These are phyloP conservation scores for Neonectria hederae DNA, from an alignment of 2,329 filamentous ascomycete species.

Conservation along the genomic window DNA sequence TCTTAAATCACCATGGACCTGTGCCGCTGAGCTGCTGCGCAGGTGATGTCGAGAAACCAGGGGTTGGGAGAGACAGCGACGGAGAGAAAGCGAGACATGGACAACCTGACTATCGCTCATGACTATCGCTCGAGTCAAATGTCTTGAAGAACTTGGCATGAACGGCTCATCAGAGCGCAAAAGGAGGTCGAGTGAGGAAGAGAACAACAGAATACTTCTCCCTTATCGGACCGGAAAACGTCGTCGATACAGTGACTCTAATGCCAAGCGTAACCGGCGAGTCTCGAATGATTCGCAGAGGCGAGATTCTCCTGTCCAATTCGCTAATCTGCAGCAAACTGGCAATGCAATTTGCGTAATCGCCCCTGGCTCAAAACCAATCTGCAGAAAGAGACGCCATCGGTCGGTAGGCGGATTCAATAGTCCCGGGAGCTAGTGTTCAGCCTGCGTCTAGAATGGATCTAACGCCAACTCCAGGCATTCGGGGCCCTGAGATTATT, in stretches of 20 bases:
- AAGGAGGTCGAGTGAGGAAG: not conserved
- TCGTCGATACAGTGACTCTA: not conserved
- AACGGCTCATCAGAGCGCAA: not conserved
- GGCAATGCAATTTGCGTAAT: not conserved
- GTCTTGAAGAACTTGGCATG: slow-evolving; percentile 18
- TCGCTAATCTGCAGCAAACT: not conserved
- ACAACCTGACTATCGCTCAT: not conserved
- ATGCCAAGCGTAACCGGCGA: not conserved
- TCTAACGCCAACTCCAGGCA: slow-evolving; percentile 8
- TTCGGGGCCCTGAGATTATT: not conserved
- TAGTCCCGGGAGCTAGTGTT: slow-evolving; percentile 36
- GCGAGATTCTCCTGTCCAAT: not conserved
- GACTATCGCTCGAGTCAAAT: not conserved
- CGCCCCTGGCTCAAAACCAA: slow-evolving; percentile 13
- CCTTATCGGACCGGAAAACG: not conserved
- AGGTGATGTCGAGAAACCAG: not conserved
- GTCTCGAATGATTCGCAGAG: not conserved
- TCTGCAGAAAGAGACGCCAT: not conserved
- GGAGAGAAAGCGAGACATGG: not conserved
- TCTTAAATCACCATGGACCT: slow-evolving; percentile 2
- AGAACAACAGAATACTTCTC: not conserved
- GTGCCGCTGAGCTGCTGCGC: not conserved
- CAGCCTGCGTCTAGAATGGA: slow-evolving; percentile 1
- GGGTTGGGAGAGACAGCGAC: not conserved
- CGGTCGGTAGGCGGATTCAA: slow-evolving; percentile 18